Percentiles rank a stretch among this genome's conserved stretches.
Conservation (phyloP, 768 basidiomycete species). For the Lactarius pseudohatsudake region DNA sequence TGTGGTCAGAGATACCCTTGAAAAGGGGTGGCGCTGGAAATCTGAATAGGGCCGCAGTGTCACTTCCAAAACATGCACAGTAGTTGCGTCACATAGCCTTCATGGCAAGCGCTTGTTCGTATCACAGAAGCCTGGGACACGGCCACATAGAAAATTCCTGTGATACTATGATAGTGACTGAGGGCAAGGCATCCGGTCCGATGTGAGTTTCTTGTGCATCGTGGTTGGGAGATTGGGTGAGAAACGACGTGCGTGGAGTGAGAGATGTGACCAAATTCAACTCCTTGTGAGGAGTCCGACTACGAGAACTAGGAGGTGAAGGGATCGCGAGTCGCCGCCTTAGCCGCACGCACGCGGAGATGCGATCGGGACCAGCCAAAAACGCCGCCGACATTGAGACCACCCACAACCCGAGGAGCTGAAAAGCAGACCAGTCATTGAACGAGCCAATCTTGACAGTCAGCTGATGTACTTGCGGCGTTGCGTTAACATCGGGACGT, state of each 20-base stretch:
- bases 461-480: neutral
- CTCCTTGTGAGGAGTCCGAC: neutral
- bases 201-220: neutral
- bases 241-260: neutral
- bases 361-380: neutral
- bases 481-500: neutral
- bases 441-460: too few species aligned
- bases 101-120: neutral
- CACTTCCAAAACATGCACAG: neutral
- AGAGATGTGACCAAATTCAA: neutral
- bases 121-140: neutral
- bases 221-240: neutral
- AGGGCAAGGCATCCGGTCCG: neutral
- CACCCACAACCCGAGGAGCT: neutral
- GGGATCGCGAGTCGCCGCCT: neutral
- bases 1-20: neutral
- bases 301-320: slow-evolving; percentile 1
- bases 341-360: neutral
- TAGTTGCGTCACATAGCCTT: neutral
- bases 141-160: neutral
- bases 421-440: neutral
- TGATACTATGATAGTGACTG: neutral
- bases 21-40: neutral
- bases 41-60: neutral
- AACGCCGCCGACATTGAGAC: neutral